These are phyloP conservation scores for Globisporangium ultimum DNA, from an alignment of 352 stramenopile species.

Conservation along the genomic window DNA sequence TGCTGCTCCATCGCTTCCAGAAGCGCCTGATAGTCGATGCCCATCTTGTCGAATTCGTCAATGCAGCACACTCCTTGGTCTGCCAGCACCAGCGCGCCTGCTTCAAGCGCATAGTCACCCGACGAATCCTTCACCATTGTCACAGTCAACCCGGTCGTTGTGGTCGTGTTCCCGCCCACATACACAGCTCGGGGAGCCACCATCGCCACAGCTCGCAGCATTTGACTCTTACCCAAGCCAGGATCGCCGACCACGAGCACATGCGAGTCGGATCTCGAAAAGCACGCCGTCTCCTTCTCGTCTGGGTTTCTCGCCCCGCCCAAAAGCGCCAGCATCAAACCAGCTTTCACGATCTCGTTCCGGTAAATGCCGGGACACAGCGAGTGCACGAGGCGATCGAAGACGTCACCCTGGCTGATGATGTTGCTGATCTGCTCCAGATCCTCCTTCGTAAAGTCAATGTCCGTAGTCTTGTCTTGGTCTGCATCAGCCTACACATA, in stretches of 20 bases:
- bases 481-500: conserved; percentile 22
- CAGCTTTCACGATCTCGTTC: conserved; percentile 97
- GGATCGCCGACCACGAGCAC: conserved; percentile 96
- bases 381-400: conserved; percentile 93
- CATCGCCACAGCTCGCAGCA: conserved; percentile 90
- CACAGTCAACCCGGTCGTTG: conserved; percentile 95
- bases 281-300: conserved; percentile 49
- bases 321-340: conserved; percentile 94
- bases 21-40: conserved; percentile 86
- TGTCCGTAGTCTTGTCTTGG: conserved; percentile 53
- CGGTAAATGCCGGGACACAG: conserved; percentile 97
- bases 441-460: conserved; percentile 89
- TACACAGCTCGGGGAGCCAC: conserved; percentile 94
- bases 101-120: conserved; percentile 90
- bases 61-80: conserved; percentile 97
- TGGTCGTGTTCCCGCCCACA: conserved; percentile 96
- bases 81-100: conserved; percentile 90
- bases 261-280: conserved; percentile 92
- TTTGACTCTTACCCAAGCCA: conserved; percentile 95
- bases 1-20: conserved; percentile 99
- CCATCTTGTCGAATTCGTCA: conserved; percentile 99
- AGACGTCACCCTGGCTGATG: conserved; percentile 85
- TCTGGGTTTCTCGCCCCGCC: conserved; percentile 86
- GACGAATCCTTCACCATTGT: conserved; percentile 94
- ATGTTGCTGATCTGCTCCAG: conserved; percentile 90